These are phyloP conservation scores for Xylariales sp. DNA, from an alignment of 2,329 filamentous ascomycete species.

Conservation along the genomic window DNA sequence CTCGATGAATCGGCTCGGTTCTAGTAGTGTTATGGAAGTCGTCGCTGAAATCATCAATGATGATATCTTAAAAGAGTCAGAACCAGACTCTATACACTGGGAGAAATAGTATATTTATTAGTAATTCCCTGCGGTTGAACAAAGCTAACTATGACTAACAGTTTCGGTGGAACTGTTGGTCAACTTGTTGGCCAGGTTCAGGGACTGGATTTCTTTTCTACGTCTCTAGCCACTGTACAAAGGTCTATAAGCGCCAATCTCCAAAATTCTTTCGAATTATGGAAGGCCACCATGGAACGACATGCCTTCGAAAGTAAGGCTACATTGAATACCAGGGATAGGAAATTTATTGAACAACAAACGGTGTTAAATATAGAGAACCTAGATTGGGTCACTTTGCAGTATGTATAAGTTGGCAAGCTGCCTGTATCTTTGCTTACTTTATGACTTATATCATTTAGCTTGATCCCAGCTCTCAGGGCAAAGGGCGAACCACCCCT, in stretches of 20 bases:
- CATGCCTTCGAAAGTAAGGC: not conserved
- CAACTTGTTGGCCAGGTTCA: no score
- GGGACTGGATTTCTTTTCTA: not conserved
- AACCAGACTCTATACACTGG: not conserved
- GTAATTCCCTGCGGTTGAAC: no score
- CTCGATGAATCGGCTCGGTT: no score
- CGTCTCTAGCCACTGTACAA: not conserved
- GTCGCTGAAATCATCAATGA: constrained; percentile 5
- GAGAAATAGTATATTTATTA: not conserved
- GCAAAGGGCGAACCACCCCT: not conserved
- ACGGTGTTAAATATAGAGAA: not conserved
- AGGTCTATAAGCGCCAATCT: not conserved
- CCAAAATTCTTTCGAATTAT: not conserved
- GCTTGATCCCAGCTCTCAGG: constrained; percentile 8
- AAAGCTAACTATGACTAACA: not conserved
- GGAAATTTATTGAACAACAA: not conserved
- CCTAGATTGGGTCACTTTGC: not conserved
- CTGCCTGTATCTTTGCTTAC: not conserved
- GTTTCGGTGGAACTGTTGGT: not conserved
- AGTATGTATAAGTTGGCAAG: not conserved
- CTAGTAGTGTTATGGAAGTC: not conserved
- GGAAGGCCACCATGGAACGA: not conserved
- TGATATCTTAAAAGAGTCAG: not conserved
- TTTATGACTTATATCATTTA: not conserved
- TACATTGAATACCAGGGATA: not conserved